Percentiles rank a stretch among this genome's conserved stretches.
phyloP scores from a whole-genome alignment of 2,329 filamentous ascomycete genomes.

The Ciborinia camelliae region DNA sequence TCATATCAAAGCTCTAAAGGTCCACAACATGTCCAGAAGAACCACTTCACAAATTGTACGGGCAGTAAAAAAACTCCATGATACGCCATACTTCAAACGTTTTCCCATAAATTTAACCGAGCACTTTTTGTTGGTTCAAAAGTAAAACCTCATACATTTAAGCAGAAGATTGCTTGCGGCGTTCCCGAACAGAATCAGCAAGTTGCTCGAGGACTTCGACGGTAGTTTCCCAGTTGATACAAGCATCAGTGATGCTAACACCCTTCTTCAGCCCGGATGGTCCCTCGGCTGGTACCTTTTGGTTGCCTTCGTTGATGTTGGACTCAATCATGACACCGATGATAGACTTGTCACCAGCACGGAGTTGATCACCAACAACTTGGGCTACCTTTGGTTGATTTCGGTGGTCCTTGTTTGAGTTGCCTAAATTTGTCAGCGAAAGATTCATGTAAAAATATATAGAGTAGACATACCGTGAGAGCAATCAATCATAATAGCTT shows the following conservation, averaged over 20 bases:
- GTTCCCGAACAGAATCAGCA: conserved; percentile 74
- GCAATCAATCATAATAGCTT: conserved; percentile 97
- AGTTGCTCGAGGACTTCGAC: conserved; percentile 79
- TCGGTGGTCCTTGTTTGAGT: conserved; percentile 95
- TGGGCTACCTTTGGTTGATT: conserved; percentile 95
- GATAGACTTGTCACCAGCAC: conserved; percentile 81
- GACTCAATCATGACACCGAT: conserved; percentile 99
- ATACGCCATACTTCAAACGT: conserved; percentile 4
- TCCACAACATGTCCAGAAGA: conserved; percentile 7
- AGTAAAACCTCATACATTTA: not conserved
- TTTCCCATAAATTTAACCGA: not conserved
- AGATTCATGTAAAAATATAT: not conserved
- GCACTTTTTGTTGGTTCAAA: not conserved
- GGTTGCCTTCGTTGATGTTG: conserved; percentile 87
- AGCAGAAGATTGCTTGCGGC: conserved; percentile 48
- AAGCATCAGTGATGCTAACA: conserved; percentile 93
- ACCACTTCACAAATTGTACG: not conserved
- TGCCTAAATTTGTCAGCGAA: conserved; percentile 53
- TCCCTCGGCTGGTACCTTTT: conserved; percentile 84
- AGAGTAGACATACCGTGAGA: conserved; percentile 68
- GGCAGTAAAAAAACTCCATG: conserved; percentile 6
- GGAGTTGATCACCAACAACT: conserved; percentile 77
- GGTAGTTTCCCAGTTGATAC: conserved; percentile 89
- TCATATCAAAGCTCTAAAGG: not conserved
- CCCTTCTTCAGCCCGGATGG: conserved; percentile 77